phyloP scores from a whole-genome alignment of 1,284 basidiomycete species.

The Marasmius tenuissimus region DNA sequence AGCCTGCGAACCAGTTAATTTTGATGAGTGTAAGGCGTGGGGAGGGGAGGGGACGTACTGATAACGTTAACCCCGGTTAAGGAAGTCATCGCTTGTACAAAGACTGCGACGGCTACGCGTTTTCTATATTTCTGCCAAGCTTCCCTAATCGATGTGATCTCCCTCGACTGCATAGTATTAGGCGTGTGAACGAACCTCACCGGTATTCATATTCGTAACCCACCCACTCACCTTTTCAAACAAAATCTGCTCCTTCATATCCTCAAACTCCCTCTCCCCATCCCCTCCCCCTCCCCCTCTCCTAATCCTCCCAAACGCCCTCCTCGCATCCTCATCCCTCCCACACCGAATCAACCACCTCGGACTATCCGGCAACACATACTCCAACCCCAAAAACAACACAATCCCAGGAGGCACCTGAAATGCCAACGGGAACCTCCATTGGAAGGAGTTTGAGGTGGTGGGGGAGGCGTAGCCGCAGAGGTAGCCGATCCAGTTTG shows the following conservation, averaged over 20 bases:
- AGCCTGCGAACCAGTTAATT: conserved; percentile 2
- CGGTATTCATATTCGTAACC: no score
- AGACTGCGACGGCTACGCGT: conserved; percentile 15
- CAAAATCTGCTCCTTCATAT: conserved; percentile 17
- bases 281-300: no score
- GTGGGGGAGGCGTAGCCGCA: conserved; percentile 12
- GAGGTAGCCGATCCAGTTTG: conserved; percentile 19
- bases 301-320: conserved; percentile 8
- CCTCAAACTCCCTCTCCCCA: conserved; percentile 14
- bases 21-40: neutral
- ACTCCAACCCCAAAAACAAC: conserved; percentile 14
- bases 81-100: conserved; percentile 17
- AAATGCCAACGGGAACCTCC: conserved; percentile 18
- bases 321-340: conserved; percentile 12
- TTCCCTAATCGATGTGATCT: conserved; percentile 11
- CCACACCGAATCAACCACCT: conserved; percentile 14
- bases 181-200: no score
- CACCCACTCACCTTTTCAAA: conserved; percentile 11
- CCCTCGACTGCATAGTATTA: conserved; percentile 12
- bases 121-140: conserved; percentile 17
- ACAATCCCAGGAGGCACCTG: conserved; percentile 18
- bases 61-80: conserved; percentile 18
- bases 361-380: conserved; percentile 15
- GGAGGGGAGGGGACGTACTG: neutral
- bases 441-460: conserved; percentile 9